phyloP scores from a whole-genome alignment of 805 yeast species.

The Teunomyces gatunensis region DNA sequence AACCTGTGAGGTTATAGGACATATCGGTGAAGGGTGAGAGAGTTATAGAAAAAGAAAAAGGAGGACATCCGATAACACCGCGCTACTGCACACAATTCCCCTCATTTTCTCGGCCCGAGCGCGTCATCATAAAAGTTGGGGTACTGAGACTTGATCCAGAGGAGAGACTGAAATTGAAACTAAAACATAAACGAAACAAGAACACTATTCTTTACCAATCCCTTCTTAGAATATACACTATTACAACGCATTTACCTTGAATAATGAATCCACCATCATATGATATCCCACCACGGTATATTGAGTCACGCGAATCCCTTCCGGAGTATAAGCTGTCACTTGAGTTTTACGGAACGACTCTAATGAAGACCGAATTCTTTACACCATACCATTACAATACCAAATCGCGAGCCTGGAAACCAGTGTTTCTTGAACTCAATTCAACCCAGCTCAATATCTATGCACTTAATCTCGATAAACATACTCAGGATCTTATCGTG shows the following conservation, averaged over 20 bases:
- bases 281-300: constrained; percentile 20
- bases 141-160: constrained; percentile 1
- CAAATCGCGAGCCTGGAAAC: constrained; percentile 29
- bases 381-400: constrained; percentile 35
- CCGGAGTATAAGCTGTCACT: constrained; percentile 34
- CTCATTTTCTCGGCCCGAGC: background rate
- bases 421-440: constrained; percentile 38
- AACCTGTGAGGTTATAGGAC: background rate
- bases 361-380: constrained; percentile 34
- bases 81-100: background rate
- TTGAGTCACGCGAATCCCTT: constrained; percentile 19
- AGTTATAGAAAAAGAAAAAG: no score
- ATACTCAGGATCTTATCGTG: constrained; percentile 21
- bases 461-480: constrained; percentile 21
- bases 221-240: background rate
- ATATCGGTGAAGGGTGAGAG: background rate
- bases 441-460: constrained; percentile 38
- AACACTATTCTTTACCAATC: background rate
- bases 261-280: background rate
- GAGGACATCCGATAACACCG: background rate
- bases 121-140: constrained; percentile 2
- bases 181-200: background rate
- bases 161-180: background rate
- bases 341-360: constrained; percentile 30
- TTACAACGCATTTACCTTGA: background rate